phyloP scores from a whole-genome alignment of 2,329 filamentous ascomycete genomes.

The Neofusicoccum kwambonambiense region DNA sequence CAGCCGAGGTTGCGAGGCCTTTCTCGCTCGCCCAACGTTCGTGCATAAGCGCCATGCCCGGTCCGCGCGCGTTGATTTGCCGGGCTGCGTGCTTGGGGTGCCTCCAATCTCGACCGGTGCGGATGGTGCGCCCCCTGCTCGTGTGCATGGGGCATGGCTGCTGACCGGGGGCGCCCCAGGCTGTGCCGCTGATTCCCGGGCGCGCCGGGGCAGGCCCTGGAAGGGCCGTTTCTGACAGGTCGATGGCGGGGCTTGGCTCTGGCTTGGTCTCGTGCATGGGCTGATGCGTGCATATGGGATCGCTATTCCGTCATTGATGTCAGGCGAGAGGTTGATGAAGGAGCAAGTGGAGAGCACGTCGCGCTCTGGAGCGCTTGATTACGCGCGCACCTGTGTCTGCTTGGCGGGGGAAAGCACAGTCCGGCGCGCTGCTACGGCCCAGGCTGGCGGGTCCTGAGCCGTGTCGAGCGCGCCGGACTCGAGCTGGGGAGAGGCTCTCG shows the following conservation, averaged over 20 bases:
- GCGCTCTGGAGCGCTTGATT: slow-evolving; percentile 5
- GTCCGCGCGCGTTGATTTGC: slow-evolving; percentile 13
- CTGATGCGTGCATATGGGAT: slow-evolving; percentile 21
- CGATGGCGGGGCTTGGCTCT: slow-evolving; percentile 19
- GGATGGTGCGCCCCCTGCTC: slow-evolving; percentile 18
- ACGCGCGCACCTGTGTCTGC: neutral
- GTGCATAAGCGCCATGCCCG: slow-evolving; percentile 18
- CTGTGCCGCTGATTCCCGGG: slow-evolving; percentile 15
- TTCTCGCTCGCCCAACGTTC: slow-evolving; percentile 2
- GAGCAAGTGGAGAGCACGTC: slow-evolving; percentile 13
- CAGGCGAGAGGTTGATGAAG: slow-evolving; percentile 19
- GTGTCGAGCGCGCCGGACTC: slow-evolving; percentile 1
- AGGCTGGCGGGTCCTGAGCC: slow-evolving; percentile 13
- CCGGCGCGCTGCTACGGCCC: neutral
- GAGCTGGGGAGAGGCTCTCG: neutral
- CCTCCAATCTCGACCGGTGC: slow-evolving; percentile 14
- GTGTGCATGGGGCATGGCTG: neutral
- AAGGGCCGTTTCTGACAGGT: slow-evolving; percentile 20
- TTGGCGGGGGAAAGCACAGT: neutral
- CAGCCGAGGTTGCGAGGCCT: slow-evolving; percentile 1
- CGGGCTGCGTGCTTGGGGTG: slow-evolving; percentile 8
- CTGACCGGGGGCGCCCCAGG: neutral
- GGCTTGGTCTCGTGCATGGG: slow-evolving; percentile 17
- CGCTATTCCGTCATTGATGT: slow-evolving; percentile 20
- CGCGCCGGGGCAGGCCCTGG: slow-evolving; percentile 13